phyloP scores from a whole-genome alignment of 179 eudicot species.

The Amaranthus tricolor region DNA sequence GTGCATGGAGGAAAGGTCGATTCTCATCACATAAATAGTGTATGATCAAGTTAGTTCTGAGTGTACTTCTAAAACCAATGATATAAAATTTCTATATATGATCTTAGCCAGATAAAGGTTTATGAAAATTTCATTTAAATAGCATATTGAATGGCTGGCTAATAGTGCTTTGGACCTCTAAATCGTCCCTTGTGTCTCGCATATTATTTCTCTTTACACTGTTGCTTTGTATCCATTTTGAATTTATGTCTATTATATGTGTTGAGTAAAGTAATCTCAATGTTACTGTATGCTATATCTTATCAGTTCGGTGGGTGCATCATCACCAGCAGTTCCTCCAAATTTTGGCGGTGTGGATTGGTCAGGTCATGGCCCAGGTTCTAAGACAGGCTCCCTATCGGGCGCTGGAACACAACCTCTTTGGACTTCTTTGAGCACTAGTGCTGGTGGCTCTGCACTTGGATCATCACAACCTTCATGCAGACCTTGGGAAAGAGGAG shows the following conservation, averaged over 20 bases:
- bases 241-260: not conserved
- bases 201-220: not conserved
- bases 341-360: constrained; percentile 80
- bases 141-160: not conserved
- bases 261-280: not conserved
- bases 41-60: not conserved
- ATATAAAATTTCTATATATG: not conserved
- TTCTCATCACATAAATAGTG: no score
- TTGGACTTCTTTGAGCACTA: constrained; percentile 69
- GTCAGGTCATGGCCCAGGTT: constrained; percentile 79
- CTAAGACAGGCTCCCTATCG: constrained; percentile 80
- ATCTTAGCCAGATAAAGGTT: not conserved
- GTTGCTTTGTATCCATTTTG: not conserved
- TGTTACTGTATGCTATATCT: constrained; percentile 9
- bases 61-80: not conserved
- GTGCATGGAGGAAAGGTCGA: no score
- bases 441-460: constrained; percentile 84
- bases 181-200: not conserved
- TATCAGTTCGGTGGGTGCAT: constrained; percentile 92
- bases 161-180: not conserved
- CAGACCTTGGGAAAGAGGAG: constrained; percentile 99
- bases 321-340: constrained; percentile 75
- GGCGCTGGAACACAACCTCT: constrained; percentile 57
- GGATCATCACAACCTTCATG: constrained; percentile 90
- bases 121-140: not conserved